Evolutionary conservation across 176 grass and related monocot species (phyloP).

Genomic region (Eremochloa ophiuroides): DNA sequence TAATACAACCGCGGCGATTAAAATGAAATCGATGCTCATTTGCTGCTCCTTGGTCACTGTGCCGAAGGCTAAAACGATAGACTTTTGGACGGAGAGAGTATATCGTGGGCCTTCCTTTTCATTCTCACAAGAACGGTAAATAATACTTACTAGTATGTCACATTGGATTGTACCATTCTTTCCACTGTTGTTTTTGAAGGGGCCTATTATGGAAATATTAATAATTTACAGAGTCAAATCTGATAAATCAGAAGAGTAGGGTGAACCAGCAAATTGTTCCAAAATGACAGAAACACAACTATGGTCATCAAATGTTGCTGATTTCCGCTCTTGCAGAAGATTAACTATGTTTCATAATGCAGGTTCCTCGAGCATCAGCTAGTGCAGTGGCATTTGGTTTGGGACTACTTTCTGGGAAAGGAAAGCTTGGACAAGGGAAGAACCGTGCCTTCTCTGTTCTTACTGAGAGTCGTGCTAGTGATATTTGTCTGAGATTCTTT

Average conservation of each 20-base stretch:
- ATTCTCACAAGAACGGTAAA: neutral
- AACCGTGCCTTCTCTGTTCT: conserved; percentile 88
- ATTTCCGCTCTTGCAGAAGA: neutral
- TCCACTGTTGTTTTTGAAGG: neutral
- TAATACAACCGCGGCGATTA: too few relatives aligned
- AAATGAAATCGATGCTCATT: too few relatives aligned
- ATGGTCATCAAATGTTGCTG: conserved; percentile 4
- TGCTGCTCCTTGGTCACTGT: too few relatives aligned
- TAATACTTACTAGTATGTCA: neutral
- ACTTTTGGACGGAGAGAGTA: too few relatives aligned
- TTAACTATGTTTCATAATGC: conserved; percentile 13
- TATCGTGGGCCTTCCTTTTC: neutral
- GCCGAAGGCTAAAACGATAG: too few relatives aligned
- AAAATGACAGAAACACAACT: neutral
- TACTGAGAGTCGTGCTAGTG: conserved; percentile 92
- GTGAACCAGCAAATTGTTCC: neutral
- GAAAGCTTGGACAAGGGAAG: conserved; percentile 73
- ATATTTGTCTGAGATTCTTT: conserved; percentile 81
- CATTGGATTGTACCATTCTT: neutral
- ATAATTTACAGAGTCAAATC: neutral
- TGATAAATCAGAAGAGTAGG: neutral
- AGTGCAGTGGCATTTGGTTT: conserved; percentile 96
- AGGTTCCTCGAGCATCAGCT: conserved; percentile 94
- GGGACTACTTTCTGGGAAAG: conserved; percentile 86
- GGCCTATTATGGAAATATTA: neutral